phyloP scores from a whole-genome alignment of 2,329 filamentous ascomycete species.

The Aureobasidium sp. region DNA sequence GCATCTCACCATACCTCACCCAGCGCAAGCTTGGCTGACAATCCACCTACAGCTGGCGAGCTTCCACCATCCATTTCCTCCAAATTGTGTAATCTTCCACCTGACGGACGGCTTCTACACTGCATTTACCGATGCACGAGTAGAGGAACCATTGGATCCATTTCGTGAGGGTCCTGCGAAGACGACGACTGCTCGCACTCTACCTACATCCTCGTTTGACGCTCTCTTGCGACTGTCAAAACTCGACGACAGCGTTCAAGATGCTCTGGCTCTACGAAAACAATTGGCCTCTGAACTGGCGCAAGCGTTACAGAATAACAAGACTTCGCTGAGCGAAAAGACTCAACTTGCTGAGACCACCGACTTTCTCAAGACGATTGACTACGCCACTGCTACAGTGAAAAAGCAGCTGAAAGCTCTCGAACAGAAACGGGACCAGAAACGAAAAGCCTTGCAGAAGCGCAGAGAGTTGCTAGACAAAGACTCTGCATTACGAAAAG shows the following conservation, averaged over 20 bases:
- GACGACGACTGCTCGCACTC: slow-evolving; percentile 37
- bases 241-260: slow-evolving; percentile 83
- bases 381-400: slow-evolving; percentile 54
- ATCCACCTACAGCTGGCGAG: slow-evolving; percentile 40
- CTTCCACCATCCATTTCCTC: slow-evolving; percentile 66
- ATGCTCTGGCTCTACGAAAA: slow-evolving; percentile 72
- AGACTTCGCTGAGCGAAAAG: slow-evolving; percentile 30
- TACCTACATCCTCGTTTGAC: slow-evolving; percentile 75
- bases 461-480: slow-evolving; percentile 66
- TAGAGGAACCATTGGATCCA: slow-evolving; percentile 31
- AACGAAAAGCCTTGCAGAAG: slow-evolving; percentile 58
- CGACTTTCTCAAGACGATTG: slow-evolving; percentile 38
- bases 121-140: slow-evolving; percentile 59
- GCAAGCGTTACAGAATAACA: slow-evolving; percentile 34
- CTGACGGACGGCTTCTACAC: slow-evolving; percentile 83
- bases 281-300: slow-evolving; percentile 74
- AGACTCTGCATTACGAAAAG: slow-evolving; percentile 45
- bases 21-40: not conserved
- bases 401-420: slow-evolving; percentile 58
- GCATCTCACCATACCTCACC: slow-evolving; percentile 17
- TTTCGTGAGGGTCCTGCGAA: slow-evolving; percentile 31
- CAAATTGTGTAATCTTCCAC: slow-evolving; percentile 79
- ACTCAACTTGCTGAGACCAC: slow-evolving; percentile 36
- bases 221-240: slow-evolving; percentile 82
- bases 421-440: slow-evolving; percentile 57